Percentiles rank a stretch among this genome's conserved stretches.
These are phyloP conservation scores for Rubroboletus satanas DNA, from an alignment of 768 basidiomycete species.

Conservation along the genomic window DNA sequence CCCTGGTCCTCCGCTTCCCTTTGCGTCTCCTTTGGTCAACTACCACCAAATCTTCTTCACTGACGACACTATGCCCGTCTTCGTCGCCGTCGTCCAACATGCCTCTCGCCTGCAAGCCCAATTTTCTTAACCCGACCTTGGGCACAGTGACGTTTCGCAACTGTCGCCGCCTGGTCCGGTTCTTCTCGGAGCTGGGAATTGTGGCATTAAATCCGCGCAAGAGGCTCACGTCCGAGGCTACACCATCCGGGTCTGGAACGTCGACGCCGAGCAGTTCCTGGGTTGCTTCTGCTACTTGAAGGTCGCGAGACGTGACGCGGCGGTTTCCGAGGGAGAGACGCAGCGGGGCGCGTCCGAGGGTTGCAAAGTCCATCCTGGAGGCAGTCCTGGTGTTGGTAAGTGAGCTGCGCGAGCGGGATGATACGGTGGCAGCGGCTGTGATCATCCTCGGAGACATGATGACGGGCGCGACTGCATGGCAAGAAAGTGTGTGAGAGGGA, in stretches of 20 bases:
- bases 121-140: slow-evolving; percentile 70
- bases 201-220: slow-evolving; percentile 93
- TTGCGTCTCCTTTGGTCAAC: slow-evolving; percentile 38
- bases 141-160: slow-evolving; percentile 77
- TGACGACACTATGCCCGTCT: slow-evolving; percentile 60
- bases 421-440: slow-evolving; percentile 62
- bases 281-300: slow-evolving; percentile 79
- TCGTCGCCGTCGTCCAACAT: slow-evolving; percentile 50
- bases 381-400: slow-evolving; percentile 31
- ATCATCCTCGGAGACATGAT: slow-evolving; percentile 90
- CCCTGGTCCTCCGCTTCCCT: slow-evolving; percentile 49
- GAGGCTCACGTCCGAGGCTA: slow-evolving; percentile 72
- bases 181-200: slow-evolving; percentile 81
- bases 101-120: slow-evolving; percentile 77
- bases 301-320: slow-evolving; percentile 76
- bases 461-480: slow-evolving; percentile 67
- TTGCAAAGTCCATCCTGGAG: slow-evolving; percentile 63
- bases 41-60: slow-evolving; percentile 72
- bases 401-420: slow-evolving; percentile 42
- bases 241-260: slow-evolving; percentile 69
- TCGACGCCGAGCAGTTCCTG: slow-evolving; percentile 69
- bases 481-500: neutral
- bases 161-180: slow-evolving; percentile 71
- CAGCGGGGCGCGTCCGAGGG: slow-evolving; percentile 74
- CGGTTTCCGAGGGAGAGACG: slow-evolving; percentile 61